Evolutionary conservation across 2,329 filamentous ascomycete species (phyloP), one percentile per base, ranked within the genome.

Genomic region (Didymella keratinophila): DNA sequence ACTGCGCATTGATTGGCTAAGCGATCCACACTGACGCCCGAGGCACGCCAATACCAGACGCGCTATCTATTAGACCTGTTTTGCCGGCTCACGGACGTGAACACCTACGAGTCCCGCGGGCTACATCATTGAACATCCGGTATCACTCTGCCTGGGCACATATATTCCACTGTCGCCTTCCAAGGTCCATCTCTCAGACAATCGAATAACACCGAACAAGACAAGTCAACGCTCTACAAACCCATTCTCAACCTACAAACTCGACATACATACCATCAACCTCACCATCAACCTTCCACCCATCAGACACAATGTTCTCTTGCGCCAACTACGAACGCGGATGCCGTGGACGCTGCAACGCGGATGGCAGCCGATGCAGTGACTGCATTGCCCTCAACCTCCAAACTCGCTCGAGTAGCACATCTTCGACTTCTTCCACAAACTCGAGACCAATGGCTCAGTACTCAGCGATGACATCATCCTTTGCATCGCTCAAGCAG

Each of bases 241-340:
- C 30, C 50, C 30, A 11, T 34, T 18, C 20, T 16, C 28, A 41
- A 10, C 8, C 36, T 34, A 32, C 39, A 20, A 42, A 8, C 21
- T 27, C 28, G 37, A 27, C 25, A 21, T 12, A 30, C 34, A 44
- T 23, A 44, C 32, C 42, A 41, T 25, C 43, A 30, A 45, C n/a
- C 23, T n/a, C 16, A 46, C 16, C 21, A 16, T 16, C 30, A 44
- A 23, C 25, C 46, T 53, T 28, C 52, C 43, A 30, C 8, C 16
- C 20, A 64, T 48, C 50, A 23, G 49, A 43, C 71, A 74, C 49
- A 56, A 79, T 79, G 76, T 78, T 78, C 75, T 79, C 77, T 42
- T 79, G 77, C 65, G 72, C 74, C 71, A 79, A 79, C 73, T 79
- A 79, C 74, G 76, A 79, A 62, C 76, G 77, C 28, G 77, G 77